Conservation (phyloP, 1,284 basidiomycete genomes). For the Heterobasidion irregulare region DNA sequence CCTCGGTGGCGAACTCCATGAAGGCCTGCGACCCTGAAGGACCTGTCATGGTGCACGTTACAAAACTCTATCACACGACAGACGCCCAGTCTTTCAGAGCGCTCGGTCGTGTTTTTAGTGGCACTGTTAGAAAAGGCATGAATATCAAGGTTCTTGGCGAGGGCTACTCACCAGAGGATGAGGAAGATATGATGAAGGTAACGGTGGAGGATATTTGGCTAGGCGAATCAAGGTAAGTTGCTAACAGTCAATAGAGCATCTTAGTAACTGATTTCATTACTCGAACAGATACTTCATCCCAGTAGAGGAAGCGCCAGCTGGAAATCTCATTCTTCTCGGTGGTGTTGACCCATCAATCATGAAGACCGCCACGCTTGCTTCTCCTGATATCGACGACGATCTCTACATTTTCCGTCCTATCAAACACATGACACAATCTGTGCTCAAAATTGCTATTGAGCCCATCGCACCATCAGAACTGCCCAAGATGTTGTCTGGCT, state of each 20-base stretch:
- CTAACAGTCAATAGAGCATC: slow-evolving; percentile 3
- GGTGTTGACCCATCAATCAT: slow-evolving; percentile 93
- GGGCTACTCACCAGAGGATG: slow-evolving; percentile 94
- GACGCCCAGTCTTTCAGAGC: slow-evolving; percentile 96
- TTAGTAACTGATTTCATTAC: neutral
- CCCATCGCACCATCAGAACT: slow-evolving; percentile 96
- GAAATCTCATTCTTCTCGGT: slow-evolving; percentile 87
- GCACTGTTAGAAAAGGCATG: slow-evolving; percentile 78
- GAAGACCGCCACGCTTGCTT: slow-evolving; percentile 89
- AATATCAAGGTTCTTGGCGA: slow-evolving; percentile 95
- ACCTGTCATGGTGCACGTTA: slow-evolving; percentile 87
- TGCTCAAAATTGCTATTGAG: slow-evolving; percentile 98
- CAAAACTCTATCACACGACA: slow-evolving; percentile 92
- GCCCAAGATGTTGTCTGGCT: slow-evolving; percentile 96
- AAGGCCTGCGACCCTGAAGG: slow-evolving; percentile 77
- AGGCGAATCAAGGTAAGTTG: slow-evolving; percentile 72
- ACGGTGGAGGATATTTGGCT: slow-evolving; percentile 86
- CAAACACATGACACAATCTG: slow-evolving; percentile 93
- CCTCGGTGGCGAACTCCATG: slow-evolving; percentile 74
- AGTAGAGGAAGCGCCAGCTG: slow-evolving; percentile 82
- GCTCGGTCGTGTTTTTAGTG: slow-evolving; percentile 91
- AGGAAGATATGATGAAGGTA: slow-evolving; percentile 95
- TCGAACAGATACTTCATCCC: slow-evolving; percentile 77
- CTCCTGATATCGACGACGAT: slow-evolving; percentile 69
- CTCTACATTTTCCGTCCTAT: slow-evolving; percentile 93